These are phyloP conservation scores for Sporisorium sorghi DNA, from an alignment of 1,284 basidiomycete genomes.

Conservation along the genomic window DNA sequence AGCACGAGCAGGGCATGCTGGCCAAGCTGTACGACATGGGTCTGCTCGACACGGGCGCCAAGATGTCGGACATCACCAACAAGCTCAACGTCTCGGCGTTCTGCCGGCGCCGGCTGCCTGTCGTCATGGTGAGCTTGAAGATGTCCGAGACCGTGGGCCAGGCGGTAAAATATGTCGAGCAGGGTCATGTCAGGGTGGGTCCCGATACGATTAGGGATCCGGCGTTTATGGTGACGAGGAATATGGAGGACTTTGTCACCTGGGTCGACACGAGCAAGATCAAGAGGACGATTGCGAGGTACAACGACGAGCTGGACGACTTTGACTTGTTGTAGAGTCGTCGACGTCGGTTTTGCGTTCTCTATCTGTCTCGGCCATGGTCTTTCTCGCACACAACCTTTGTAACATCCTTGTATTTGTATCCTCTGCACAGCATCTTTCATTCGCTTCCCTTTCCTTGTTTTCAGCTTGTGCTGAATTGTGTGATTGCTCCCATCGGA, in stretches of 20 bases:
- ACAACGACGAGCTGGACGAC: conserved; percentile 83
- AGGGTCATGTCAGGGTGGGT: conserved; percentile 96
- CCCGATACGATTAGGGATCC: conserved; percentile 96
- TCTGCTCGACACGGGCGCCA: conserved; percentile 77
- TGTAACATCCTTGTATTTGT: conserved; percentile 8
- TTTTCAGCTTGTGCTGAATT: too few species aligned
- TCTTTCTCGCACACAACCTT: neutral
- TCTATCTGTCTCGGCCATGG: neutral
- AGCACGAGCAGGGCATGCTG: conserved; percentile 87
- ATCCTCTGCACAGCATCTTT: conserved; percentile 2
- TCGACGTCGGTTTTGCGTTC: neutral
- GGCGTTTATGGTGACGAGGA: conserved; percentile 89
- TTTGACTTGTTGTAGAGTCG: conserved; percentile 66
- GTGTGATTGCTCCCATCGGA: too few species aligned
- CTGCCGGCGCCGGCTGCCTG: conserved; percentile 88
- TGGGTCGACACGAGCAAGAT: conserved; percentile 99
- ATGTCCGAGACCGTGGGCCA: conserved; percentile 97
- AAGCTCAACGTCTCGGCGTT: conserved; percentile 89
- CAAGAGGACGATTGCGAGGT: conserved; percentile 93
- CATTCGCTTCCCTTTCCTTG: neutral
- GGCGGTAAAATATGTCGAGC: conserved; percentile 97
- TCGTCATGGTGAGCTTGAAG: conserved; percentile 90
- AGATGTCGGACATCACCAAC: conserved; percentile 75
- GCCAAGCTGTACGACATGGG: conserved; percentile 98
- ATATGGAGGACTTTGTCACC: conserved; percentile 99